These are phyloP conservation scores for Iris macrosiphon DNA, from an alignment of 106 monocot genomes.

Conservation along the genomic window DNA sequence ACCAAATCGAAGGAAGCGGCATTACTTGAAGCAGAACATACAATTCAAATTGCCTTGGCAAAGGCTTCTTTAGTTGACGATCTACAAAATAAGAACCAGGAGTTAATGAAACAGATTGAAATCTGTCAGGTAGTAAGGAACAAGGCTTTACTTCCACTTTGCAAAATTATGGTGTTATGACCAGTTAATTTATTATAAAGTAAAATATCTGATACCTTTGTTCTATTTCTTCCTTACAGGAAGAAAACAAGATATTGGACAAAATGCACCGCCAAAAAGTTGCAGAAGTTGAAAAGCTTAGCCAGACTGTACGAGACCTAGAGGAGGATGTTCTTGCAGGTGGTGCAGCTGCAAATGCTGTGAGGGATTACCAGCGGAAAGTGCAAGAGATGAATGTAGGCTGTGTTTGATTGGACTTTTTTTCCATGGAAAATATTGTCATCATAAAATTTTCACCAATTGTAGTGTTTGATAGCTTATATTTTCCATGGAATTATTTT, in stretches of 20 bases:
- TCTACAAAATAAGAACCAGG: constrained; percentile 82
- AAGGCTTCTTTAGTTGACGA: constrained; percentile 86
- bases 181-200: too few relatives aligned
- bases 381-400: constrained; percentile 83
- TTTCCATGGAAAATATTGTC: too few relatives aligned
- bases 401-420: too few relatives aligned
- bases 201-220: background rate
- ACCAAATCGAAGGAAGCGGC: constrained; percentile 92
- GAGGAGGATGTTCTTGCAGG: constrained; percentile 83
- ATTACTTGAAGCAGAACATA: constrained; percentile 72
- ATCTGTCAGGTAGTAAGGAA: constrained; percentile 57
- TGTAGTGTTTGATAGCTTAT: too few relatives aligned
- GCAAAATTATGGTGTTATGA: background rate
- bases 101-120: constrained; percentile 78
- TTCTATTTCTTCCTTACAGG: constrained; percentile 24
- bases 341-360: constrained; percentile 83
- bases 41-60: constrained; percentile 64
- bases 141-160: background rate
- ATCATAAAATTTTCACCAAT: too few relatives aligned
- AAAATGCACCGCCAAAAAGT: constrained; percentile 83
- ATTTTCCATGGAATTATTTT: too few relatives aligned
- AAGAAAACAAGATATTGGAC: constrained; percentile 87
- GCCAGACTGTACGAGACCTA: constrained; percentile 67
- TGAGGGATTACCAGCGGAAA: constrained; percentile 73
- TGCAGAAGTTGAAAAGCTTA: constrained; percentile 80